phyloP scores from a whole-genome alignment of 1,284 basidiomycete species.

The Somion occarium region DNA sequence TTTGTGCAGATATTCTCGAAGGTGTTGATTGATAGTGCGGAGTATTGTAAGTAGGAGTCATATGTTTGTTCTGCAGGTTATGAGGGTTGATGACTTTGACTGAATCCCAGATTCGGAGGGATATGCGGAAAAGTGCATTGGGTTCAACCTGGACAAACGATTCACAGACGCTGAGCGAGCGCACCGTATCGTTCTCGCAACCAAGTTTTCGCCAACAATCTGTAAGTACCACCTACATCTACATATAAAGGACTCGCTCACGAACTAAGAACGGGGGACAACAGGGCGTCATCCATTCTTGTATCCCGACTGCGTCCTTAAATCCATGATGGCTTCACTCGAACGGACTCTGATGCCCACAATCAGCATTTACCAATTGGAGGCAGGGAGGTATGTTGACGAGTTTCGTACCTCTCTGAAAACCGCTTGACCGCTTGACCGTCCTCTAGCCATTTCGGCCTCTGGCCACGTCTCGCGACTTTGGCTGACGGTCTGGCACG shows the following conservation, averaged over 20 bases:
- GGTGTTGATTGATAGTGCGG: no score
- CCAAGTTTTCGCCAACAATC: not conserved
- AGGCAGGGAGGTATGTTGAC: not conserved
- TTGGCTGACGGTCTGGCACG: not conserved
- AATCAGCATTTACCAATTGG: not conserved
- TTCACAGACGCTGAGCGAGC: not conserved
- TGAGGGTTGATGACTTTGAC: no score
- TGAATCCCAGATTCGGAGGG: no score
- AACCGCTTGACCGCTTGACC: no score
- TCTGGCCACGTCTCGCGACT: slow-evolving; percentile 3
- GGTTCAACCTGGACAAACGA: not conserved
- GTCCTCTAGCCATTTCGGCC: not conserved
- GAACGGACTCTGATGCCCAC: not conserved
- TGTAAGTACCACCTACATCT: no score
- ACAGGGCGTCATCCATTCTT: not conserved
- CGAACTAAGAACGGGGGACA: no score
- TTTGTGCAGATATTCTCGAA: no score
- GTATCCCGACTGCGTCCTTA: not conserved
- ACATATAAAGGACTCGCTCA: no score
- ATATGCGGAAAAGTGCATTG: not conserved
- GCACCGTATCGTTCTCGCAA: not conserved
- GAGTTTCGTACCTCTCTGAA: no score
- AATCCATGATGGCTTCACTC: not conserved
- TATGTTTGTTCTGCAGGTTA: no score
- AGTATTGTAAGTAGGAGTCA: no score